phyloP scores from a whole-genome alignment of 805 yeast species.

The Hanseniaspora mollemarum region DNA sequence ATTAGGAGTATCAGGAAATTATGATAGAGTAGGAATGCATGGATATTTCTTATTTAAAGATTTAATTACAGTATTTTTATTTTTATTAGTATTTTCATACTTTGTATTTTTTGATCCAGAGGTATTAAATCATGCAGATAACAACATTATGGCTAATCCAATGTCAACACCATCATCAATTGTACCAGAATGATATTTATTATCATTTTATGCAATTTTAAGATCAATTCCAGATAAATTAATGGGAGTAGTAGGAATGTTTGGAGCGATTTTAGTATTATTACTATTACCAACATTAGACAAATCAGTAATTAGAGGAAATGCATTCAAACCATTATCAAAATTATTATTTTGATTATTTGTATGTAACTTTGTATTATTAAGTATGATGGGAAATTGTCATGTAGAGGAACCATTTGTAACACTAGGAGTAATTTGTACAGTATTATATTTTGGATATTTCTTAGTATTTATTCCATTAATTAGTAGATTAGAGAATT shows the following conservation, averaged over 20 bases:
- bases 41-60: slow-evolving; percentile 16
- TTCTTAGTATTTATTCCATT: slow-evolving; percentile 13
- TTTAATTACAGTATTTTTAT: slow-evolving; percentile 16
- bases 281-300: slow-evolving; percentile 16
- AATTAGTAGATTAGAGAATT: slow-evolving; percentile 9
- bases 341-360: slow-evolving; percentile 14
- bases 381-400: slow-evolving; percentile 14
- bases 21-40: slow-evolving; percentile 17
- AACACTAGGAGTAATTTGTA: slow-evolving; percentile 5
- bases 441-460: slow-evolving; percentile 1
- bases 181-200: slow-evolving; percentile 14
- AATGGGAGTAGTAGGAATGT: slow-evolving; percentile 14
- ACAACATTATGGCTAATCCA: slow-evolving; percentile 15
- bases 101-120: slow-evolving; percentile 17
- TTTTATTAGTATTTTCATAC: slow-evolving; percentile 16
- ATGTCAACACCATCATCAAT: slow-evolving; percentile 11
- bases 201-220: slow-evolving; percentile 11
- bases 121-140: slow-evolving; percentile 13
- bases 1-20: slow-evolving; percentile 13
- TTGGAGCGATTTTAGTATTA: slow-evolving; percentile 17
- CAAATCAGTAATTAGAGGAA: slow-evolving; percentile 15
- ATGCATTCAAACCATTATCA: slow-evolving; percentile 15
- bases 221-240: slow-evolving; percentile 13
- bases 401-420: slow-evolving; percentile 15
- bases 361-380: slow-evolving; percentile 13